These are phyloP conservation scores for Coprinellus micaceus DNA, from an alignment of 768 basidiomycete species.

Conservation along the genomic window DNA sequence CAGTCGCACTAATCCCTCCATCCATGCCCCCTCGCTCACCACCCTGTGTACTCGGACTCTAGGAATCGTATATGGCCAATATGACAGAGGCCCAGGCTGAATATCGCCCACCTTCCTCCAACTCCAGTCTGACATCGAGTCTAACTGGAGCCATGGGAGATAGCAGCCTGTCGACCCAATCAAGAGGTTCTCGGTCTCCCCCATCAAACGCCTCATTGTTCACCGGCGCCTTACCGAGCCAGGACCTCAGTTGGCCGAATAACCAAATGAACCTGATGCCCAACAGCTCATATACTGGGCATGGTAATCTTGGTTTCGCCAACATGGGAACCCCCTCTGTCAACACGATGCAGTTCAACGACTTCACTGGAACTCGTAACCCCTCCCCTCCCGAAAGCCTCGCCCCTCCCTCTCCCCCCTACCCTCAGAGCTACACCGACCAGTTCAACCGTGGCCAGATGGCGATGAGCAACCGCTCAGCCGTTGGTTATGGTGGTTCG, in stretches of 20 bases:
- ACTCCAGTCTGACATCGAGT: constrained; percentile 29
- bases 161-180: constrained; percentile 17
- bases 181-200: constrained; percentile 22
- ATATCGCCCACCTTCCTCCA: constrained; percentile 34
- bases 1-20: constrained; percentile 11
- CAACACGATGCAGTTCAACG: constrained; percentile 4
- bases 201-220: constrained; percentile 12
- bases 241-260: constrained; percentile 1
- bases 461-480: constrained; percentile 3
- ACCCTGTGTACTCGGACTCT: background rate
- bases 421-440: constrained; percentile 2
- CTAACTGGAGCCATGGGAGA: constrained; percentile 67
- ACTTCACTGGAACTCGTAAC: background rate
- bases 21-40: background rate
- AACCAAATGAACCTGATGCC: constrained; percentile 24
- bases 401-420: constrained; percentile 8
- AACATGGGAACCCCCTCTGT: constrained; percentile 3
- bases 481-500: background rate
- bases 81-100: constrained; percentile 23
- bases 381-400: background rate
- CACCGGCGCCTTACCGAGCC: constrained; percentile 7
- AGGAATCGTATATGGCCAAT: constrained; percentile 29
- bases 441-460: background rate
- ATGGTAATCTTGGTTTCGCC: constrained; percentile 12
- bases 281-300: constrained; percentile 23